These are phyloP conservation scores for Phaeosphaeriaceae sp. DNA, from an alignment of 2,329 filamentous ascomycete genomes.

Conservation along the genomic window DNA sequence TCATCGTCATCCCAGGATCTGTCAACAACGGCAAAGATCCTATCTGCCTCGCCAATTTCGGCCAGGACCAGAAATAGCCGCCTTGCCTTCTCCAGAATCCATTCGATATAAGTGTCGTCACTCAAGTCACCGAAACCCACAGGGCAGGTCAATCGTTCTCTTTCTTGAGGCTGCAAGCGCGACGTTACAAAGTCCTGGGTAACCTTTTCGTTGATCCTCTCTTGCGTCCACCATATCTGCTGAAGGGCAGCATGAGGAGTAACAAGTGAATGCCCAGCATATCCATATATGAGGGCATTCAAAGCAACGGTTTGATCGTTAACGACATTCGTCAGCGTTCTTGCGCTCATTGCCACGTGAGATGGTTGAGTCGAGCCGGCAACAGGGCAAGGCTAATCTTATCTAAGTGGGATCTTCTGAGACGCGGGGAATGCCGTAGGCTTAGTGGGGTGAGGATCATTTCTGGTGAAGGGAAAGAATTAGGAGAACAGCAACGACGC, in stretches of 20 bases:
- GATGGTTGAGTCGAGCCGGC: background rate
- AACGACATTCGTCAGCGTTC: constrained; percentile 50
- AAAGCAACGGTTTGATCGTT: constrained; percentile 54
- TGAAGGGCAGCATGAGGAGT: constrained; percentile 57
- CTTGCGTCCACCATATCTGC: constrained; percentile 73
- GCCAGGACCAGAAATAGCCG: constrained; percentile 74
- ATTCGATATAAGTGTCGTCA: constrained; percentile 78
- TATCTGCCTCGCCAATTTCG: constrained; percentile 72
- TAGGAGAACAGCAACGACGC: constrained; percentile 13
- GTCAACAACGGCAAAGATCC: constrained; percentile 77
- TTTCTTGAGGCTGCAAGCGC: constrained; percentile 68
- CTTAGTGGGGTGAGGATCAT: constrained; percentile 33
- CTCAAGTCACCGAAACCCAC: constrained; percentile 73
- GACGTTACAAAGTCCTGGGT: constrained; percentile 71
- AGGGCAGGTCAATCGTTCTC: constrained; percentile 66
- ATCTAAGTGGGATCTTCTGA: constrained; percentile 17
- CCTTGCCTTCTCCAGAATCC: constrained; percentile 73
- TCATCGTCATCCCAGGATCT: constrained; percentile 80
- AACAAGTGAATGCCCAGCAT: constrained; percentile 57
- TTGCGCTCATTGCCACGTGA: constrained; percentile 41
- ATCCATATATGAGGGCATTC: constrained; percentile 59
- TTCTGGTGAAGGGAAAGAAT: constrained; percentile 21
- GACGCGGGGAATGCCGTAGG: constrained; percentile 22
- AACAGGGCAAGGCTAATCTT: background rate
- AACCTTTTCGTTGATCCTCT: constrained; percentile 72